phyloP scores from a whole-genome alignment of 2,329 filamentous ascomycete genomes.

The Lachnellula occidentalis region DNA sequence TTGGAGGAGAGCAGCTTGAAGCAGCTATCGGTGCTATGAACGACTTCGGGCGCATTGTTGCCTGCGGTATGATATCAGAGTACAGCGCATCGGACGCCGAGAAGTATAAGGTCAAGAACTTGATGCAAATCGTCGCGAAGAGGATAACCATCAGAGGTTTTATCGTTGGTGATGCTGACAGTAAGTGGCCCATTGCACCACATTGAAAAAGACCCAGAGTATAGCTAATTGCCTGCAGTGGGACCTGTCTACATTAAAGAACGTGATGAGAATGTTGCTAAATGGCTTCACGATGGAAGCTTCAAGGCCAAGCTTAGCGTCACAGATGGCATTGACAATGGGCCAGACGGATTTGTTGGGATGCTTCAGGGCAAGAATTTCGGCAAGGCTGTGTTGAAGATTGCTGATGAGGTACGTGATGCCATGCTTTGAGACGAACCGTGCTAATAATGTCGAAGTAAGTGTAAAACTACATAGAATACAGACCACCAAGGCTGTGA shows the following conservation, averaged over 20 bases:
- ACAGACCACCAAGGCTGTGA: neutral
- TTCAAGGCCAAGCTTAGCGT: conserved; percentile 57
- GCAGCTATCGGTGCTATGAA: conserved; percentile 61
- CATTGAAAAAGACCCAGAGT: too few relatives aligned
- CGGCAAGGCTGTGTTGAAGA: conserved; percentile 67
- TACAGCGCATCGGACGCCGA: conserved; percentile 53
- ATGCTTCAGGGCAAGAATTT: conserved; percentile 66
- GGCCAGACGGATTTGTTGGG: conserved; percentile 57
- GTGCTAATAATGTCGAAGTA: neutral
- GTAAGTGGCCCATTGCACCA: too few relatives aligned
- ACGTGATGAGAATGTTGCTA: conserved; percentile 59
- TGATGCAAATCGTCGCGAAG: conserved; percentile 55
- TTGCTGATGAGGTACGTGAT: conserved; percentile 32
- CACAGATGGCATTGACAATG: conserved; percentile 63
- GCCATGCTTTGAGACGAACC: neutral
- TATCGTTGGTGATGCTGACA: conserved; percentile 56
- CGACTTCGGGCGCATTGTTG: conserved; percentile 56
- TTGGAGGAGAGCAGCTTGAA: conserved; percentile 69
- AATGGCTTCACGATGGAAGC: conserved; percentile 62
- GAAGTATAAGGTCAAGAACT: conserved; percentile 56
- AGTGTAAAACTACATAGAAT: neutral
- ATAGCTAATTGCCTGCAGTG: conserved; percentile 30
- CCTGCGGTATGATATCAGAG: conserved; percentile 61
- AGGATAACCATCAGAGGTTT: conserved; percentile 62
- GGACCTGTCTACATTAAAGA: conserved; percentile 54